Base-by-base conservation (phyloP, 257 asterid species). In the Haberlea rhodopensis region DNA sequence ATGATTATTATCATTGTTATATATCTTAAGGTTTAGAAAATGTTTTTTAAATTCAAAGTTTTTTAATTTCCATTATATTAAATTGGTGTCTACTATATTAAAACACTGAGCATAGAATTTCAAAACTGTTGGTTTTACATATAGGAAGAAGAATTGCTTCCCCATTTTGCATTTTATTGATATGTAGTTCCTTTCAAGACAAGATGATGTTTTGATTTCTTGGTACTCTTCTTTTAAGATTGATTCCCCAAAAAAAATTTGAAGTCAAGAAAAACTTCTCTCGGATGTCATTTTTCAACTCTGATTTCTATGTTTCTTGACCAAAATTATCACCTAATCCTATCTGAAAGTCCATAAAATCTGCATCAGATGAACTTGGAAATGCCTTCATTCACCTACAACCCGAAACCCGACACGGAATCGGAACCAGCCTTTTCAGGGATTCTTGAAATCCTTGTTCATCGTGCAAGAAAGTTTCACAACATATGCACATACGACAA, bases 401-500 rank as follows among this genome's bases (percentile, higher is more conserved):
- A 75, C 65, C 81, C 71, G 0, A 52, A 22, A 22, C 11, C 71
- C 0, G 67, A 63, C 57, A 77, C 57, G 23, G 82, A 74, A 16
- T 31, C 78, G 1, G 81, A 76, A 2, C 55, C 75, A 4, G 65
- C 68, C 40, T 71, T 76, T 51, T 76, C 80, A 0, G 87, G 80
- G 4, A 52, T 78, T 16, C 85, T 86, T 27, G 79, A 76, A 68
- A 84, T 86, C 76, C 81, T 76, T 59, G 86, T 79, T 21, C 94
- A 83, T 48, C 82, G 79, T 46, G 94, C 90, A 22, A 81, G 94
- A 48, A 86, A 86, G 73, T 79, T 86, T 26, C 86, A 86, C 78
- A 86, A 86, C 79, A 86, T 84, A 48, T 86, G 94, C 74, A 86
- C 84, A 81, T 84, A 86, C 65, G 82, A 86, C 53, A 79, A 86